Conservation (phyloP, 345 rosid genomes). For the Salix caprea region DNA sequence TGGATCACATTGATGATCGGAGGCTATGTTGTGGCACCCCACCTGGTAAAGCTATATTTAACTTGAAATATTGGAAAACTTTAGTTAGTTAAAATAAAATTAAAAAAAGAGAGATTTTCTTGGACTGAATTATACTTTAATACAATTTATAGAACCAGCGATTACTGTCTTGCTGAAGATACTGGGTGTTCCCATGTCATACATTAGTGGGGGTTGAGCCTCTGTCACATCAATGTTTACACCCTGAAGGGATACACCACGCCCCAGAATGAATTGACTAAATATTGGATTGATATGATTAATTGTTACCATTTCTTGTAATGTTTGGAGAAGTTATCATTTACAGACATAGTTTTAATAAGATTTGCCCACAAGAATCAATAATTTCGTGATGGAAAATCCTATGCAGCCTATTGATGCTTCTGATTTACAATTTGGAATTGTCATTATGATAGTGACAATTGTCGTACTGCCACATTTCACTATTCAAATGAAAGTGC, state of each 20-base stretch:
- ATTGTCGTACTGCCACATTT: not conserved
- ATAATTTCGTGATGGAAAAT: not conserved
- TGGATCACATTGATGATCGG: constrained; percentile 84
- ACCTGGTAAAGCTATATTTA: constrained; percentile 55
- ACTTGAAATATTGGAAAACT: not conserved
- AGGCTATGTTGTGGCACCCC: constrained; percentile 96
- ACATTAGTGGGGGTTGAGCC: constrained; percentile 13
- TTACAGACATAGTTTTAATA: not conserved
- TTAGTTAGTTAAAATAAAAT: not conserved
- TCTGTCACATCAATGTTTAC: constrained; percentile 21
- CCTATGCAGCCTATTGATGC: not conserved
- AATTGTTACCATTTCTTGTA: constrained; percentile 1
- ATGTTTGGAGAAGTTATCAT: constrained; percentile 13
- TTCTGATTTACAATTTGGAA: not conserved
- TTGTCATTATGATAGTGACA: not conserved
- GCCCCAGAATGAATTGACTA: constrained; percentile 25
- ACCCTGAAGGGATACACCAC: constrained; percentile 11
- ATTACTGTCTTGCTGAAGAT: not conserved
- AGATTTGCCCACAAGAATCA: not conserved
- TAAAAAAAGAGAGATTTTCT: not conserved
- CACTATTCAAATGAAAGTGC: not conserved
- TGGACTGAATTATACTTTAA: not conserved
- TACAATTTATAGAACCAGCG: not conserved
- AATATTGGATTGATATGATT: constrained; percentile 7
- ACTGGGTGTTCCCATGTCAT: constrained; percentile 20